These are phyloP conservation scores for Podaxis sp. DNA, from an alignment of 768 basidiomycete genomes.

Conservation along the genomic window DNA sequence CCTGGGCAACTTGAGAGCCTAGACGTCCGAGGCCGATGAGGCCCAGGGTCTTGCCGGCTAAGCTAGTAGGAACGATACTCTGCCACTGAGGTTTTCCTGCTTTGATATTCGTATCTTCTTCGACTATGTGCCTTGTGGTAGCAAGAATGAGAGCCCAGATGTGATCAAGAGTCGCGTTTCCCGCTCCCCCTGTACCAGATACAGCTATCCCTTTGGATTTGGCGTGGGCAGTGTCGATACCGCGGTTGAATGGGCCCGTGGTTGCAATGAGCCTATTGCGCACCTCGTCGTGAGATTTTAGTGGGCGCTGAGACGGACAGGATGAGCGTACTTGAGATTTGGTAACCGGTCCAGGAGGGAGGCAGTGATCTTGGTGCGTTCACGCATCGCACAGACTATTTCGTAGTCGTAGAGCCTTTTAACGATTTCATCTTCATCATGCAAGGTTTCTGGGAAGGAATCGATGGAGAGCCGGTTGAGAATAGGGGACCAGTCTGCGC, in stretches of 20 bases:
- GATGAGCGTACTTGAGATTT: conserved; percentile 42
- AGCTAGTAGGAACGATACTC: conserved; percentile 45
- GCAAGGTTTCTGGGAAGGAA: conserved; percentile 51
- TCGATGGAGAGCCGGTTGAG: conserved; percentile 38
- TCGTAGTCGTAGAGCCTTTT: conserved; percentile 49
- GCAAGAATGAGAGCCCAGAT: conserved; percentile 65
- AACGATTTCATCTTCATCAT: conserved; percentile 50
- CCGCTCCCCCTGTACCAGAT: conserved; percentile 43
- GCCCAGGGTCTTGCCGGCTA: conserved; percentile 56
- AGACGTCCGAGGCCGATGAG: conserved; percentile 62
- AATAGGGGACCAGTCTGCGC: conserved; percentile 54
- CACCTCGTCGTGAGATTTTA: not conserved
- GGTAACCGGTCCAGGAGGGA: conserved; percentile 54
- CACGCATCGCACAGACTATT: conserved; percentile 67
- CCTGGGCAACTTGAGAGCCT: conserved; percentile 51
- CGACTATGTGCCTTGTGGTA: conserved; percentile 45
- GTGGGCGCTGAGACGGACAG: not conserved
- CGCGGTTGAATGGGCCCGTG: conserved; percentile 49
- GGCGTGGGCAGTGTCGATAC: conserved; percentile 50
- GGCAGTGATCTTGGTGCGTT: conserved; percentile 57
- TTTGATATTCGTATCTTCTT: conserved; percentile 51
- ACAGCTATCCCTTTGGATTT: conserved; percentile 50
- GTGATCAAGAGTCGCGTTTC: conserved; percentile 57
- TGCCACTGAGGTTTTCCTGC: conserved; percentile 54
- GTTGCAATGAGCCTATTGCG: conserved; percentile 50